These are phyloP conservation scores for Hypoxylon sp. DNA, from an alignment of 2,329 filamentous ascomycete genomes.

Conservation along the genomic window DNA sequence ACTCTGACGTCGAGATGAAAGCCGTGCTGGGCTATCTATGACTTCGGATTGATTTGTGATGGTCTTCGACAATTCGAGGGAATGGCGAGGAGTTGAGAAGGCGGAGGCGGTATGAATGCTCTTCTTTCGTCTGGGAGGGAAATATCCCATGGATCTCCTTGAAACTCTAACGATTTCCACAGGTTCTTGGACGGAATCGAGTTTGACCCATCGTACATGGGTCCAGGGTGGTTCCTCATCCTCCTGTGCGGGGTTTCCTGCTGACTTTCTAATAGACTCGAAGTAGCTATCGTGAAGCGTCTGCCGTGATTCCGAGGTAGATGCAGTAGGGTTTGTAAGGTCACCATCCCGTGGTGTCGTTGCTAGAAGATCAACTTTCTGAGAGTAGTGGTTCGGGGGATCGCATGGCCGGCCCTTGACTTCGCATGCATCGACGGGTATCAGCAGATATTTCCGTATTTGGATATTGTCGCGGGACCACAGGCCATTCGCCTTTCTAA, in stretches of 20 bases:
- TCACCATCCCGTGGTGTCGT: constrained; percentile 61
- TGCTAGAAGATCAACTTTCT: constrained; percentile 66
- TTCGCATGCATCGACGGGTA: constrained; percentile 92
- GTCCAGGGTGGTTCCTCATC: constrained; percentile 81
- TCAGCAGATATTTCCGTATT: constrained; percentile 81
- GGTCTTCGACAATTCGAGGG: constrained; percentile 70
- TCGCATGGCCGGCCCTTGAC: constrained; percentile 80
- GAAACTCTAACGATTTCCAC: constrained; percentile 90
- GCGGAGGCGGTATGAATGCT: constrained; percentile 77
- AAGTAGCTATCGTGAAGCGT: constrained; percentile 61
- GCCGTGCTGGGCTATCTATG: constrained; percentile 52
- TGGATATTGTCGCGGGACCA: constrained; percentile 96
- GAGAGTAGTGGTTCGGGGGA: constrained; percentile 62
- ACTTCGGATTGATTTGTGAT: constrained; percentile 50
- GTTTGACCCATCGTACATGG: constrained; percentile 89
- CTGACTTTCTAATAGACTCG: constrained; percentile 54
- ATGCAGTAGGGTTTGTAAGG: constrained; percentile 41
- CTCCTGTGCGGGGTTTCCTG: constrained; percentile 52
- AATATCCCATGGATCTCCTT: constrained; percentile 86
- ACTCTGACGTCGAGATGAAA: constrained; percentile 53
- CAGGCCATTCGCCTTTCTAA: constrained; percentile 90
- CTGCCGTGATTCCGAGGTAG: constrained; percentile 47
- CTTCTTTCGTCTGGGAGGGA: constrained; percentile 91
- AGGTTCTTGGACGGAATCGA: constrained; percentile 77
- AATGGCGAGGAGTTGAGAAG: constrained; percentile 76